These are phyloP conservation scores for Funneliformis caledonium DNA, from an alignment of 371 early-diverging fungal species.

Conservation along the genomic window DNA sequence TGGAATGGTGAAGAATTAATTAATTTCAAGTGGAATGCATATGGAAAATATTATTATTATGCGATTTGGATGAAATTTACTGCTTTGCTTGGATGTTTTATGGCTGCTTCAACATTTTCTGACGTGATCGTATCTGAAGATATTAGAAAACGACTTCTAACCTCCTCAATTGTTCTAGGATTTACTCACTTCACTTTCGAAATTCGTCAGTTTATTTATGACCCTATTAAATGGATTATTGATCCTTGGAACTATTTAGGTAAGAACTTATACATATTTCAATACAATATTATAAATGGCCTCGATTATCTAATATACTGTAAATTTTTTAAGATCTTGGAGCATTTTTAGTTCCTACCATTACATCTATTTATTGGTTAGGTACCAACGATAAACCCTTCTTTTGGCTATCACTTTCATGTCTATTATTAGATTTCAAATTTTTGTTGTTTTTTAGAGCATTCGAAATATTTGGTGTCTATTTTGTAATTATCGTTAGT, in stretches of 20 bases:
- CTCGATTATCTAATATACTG: too few species aligned
- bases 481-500: slow-evolving; percentile 16
- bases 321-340: background rate
- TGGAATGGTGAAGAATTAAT: background rate
- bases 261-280: background rate
- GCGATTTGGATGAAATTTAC: background rate
- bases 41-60: background rate
- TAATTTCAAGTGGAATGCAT: slow-evolving; percentile 2
- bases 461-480: slow-evolving; percentile 9
- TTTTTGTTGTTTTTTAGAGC: background rate
- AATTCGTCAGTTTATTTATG: background rate
- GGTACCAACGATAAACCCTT: too few species aligned
- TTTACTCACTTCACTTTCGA: background rate
- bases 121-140: background rate
- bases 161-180: background rate
- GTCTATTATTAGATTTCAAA: background rate
- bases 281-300: too few species aligned
- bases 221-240: background rate
- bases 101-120: background rate
- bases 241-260: background rate
- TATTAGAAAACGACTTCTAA: background rate
- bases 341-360: background rate
- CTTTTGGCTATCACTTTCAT: background rate
- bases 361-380: background rate
- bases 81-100: background rate